Base-by-base conservation (phyloP, 2,329 filamentous ascomycete species). In the Emmonsiellopsis sp. region DNA sequence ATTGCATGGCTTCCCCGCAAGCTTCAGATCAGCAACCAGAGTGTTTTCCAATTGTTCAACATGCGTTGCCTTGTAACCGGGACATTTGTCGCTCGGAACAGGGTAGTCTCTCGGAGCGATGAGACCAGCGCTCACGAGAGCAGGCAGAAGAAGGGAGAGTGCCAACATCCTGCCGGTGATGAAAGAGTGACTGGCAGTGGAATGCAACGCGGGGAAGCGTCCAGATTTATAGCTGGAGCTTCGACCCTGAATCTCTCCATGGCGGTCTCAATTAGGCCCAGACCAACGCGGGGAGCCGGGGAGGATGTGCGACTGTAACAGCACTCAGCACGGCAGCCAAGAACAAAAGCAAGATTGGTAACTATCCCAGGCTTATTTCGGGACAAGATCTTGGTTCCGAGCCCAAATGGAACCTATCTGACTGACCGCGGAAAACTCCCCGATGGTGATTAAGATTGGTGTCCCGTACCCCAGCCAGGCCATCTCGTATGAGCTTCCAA, bases 1-100 rank as follows among this genome's bases (percentile, higher is more conserved):
- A 65, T 81, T 78, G 66, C 81, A 83, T 2, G 82, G 74, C 5
- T 72, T 59, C 0, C 86, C 87, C n/a, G 84, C 84, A 6, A 92
- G 77, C 1, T 69, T 75, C 36, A 93, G 74, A 55, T 84, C 76
- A 1, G 86, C 87, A 2, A 78, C 85, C 52, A 89, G 70, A 6
- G 79, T 79, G 48, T 52, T 50, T 6, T 46, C 50, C 9, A 46
- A 43, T 21, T 58, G 49, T 10, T 39, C n/a, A 13, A 58, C 48
- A 46, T 56, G 33, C 8, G 52, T 51, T 3, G 53, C 59, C n/a
- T 50, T 52, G 34, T 61, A 61, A 21, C 59, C 59, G 2, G 59
- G 58, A 39, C 59, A 60, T 14, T 49, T 48, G 27, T 50, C 51
- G 17, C 45, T 17, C 34, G 51, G 44, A 33, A n/a, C 14, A 34